These are phyloP conservation scores for Aspergillus piperis DNA, from an alignment of 2,329 filamentous ascomycete species.

Conservation along the genomic window DNA sequence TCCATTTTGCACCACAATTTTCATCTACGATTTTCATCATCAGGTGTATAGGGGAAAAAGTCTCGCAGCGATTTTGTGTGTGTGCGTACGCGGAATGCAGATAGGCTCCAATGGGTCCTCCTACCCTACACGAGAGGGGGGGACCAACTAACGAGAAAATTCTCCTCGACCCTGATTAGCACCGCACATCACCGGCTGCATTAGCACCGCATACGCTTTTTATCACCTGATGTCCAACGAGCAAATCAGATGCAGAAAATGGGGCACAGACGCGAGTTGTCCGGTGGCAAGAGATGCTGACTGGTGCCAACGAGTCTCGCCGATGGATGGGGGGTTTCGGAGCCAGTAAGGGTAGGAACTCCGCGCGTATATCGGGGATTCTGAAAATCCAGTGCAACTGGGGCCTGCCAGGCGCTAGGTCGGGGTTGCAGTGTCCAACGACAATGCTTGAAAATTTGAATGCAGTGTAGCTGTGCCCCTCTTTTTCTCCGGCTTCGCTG, in stretches of 20 bases:
- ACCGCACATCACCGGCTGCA: slow-evolving; percentile 16
- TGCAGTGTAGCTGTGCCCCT: neutral
- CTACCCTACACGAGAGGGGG: slow-evolving; percentile 1
- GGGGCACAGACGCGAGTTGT: slow-evolving; percentile 14
- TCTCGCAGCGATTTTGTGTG: neutral
- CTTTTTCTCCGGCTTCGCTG: neutral
- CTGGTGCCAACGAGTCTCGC: slow-evolving; percentile 17
- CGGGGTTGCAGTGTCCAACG: neutral
- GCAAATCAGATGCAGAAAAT: slow-evolving; percentile 17
- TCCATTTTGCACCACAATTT: neutral
- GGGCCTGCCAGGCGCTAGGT: slow-evolving; percentile 5
- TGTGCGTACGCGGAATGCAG: neutral
- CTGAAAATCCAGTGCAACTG: slow-evolving; percentile 1
- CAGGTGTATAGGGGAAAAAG: neutral
- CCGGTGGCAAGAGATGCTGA: slow-evolving; percentile 11
- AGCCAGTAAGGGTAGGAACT: neutral
- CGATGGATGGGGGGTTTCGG: neutral
- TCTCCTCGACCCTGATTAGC: slow-evolving; percentile 13
- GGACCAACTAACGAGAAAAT: neutral
- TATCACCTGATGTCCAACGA: slow-evolving; percentile 18
- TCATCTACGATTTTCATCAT: neutral
- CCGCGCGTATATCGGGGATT: slow-evolving; percentile 13
- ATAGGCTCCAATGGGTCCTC: slow-evolving; percentile 7
- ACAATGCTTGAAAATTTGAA: neutral
- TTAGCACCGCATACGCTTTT: slow-evolving; percentile 21